These are phyloP conservation scores for Fragilaria radians DNA, from an alignment of 108 stramenopile species.

Conservation along the genomic window DNA sequence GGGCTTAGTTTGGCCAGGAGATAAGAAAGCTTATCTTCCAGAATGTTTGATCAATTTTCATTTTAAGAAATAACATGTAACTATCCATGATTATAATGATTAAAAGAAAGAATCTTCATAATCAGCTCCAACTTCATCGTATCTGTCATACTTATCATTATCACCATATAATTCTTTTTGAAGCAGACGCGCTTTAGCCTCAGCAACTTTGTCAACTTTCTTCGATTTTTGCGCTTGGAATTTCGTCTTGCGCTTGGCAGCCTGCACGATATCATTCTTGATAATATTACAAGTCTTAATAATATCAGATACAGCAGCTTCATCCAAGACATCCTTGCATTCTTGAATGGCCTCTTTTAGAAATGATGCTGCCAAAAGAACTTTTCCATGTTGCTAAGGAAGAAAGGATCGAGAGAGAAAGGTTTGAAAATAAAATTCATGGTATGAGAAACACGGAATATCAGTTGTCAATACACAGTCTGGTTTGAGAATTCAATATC, in stretches of 20 bases:
- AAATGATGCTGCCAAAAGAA: conserved; percentile 65
- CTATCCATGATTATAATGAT: conserved; percentile 9
- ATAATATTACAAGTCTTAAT: conserved; percentile 87
- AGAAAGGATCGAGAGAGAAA: not conserved
- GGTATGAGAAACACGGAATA: conserved; percentile 4
- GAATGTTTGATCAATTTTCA: not conserved
- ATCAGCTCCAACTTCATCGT: conserved; percentile 76
- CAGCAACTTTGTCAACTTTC: conserved; percentile 77
- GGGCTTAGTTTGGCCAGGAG: conserved; percentile 75
- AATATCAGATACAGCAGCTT: conserved; percentile 79
- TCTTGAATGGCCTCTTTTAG: conserved; percentile 72
- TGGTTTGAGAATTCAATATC: conserved; percentile 4
- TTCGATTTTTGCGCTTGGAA: conserved; percentile 85
- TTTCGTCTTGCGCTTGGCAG: conserved; percentile 79
- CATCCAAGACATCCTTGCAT: conserved; percentile 80
- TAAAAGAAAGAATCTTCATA: conserved; percentile 89
- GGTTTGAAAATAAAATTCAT: not conserved
- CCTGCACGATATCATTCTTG: conserved; percentile 89
- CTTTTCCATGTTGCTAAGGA: conserved; percentile 68
- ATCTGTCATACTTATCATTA: conserved; percentile 73
- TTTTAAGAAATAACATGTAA: no score
- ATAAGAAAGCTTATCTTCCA: conserved; percentile 1
- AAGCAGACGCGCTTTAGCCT: conserved; percentile 69
- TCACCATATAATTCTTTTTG: conserved; percentile 81
- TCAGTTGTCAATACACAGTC: not conserved